Conservation (phyloP, 768 basidiomycete species). For the Boletus coccyginus region DNA sequence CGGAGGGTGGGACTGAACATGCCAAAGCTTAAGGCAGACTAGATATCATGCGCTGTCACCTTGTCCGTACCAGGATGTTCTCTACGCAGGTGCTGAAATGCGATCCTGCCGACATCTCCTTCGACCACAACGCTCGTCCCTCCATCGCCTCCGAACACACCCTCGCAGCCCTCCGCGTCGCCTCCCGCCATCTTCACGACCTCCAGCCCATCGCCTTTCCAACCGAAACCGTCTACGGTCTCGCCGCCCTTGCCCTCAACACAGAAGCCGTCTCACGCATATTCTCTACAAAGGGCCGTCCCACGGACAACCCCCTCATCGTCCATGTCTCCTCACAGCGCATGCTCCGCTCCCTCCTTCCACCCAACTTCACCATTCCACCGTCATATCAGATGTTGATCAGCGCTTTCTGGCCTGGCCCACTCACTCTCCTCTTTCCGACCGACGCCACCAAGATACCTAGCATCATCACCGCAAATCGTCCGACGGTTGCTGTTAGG, state of each 20-base stretch:
- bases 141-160: constrained; percentile 51
- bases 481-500: constrained; percentile 81
- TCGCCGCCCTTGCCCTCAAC: constrained; percentile 83
- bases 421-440: constrained; percentile 90
- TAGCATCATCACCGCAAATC: constrained; percentile 72
- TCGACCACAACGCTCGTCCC: constrained; percentile 46
- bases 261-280: constrained; percentile 65
- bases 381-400: constrained; percentile 72
- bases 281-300: constrained; percentile 87
- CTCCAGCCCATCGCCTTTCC: constrained; percentile 79
- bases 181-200: constrained; percentile 48
- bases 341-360: constrained; percentile 81
- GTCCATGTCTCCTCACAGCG: constrained; percentile 85
- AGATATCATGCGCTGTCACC: constrained; percentile 7
- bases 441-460: constrained; percentile 61
- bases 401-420: constrained; percentile 90
- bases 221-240: constrained; percentile 97
- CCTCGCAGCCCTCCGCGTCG: constrained; percentile 49
- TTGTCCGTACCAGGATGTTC: background rate
- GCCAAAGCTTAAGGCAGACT: constrained; percentile 39
- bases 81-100: constrained; percentile 52
- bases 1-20: constrained; percentile 84
- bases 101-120: constrained; percentile 60
- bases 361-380: constrained; percentile 58
- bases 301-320: constrained; percentile 95